A percentile compares a stretch with the other conserved stretches of the same genome.
These are phyloP conservation scores for Galeopsis tetrahit DNA, from an alignment of 257 asterid genomes.

Conservation along the genomic window DNA sequence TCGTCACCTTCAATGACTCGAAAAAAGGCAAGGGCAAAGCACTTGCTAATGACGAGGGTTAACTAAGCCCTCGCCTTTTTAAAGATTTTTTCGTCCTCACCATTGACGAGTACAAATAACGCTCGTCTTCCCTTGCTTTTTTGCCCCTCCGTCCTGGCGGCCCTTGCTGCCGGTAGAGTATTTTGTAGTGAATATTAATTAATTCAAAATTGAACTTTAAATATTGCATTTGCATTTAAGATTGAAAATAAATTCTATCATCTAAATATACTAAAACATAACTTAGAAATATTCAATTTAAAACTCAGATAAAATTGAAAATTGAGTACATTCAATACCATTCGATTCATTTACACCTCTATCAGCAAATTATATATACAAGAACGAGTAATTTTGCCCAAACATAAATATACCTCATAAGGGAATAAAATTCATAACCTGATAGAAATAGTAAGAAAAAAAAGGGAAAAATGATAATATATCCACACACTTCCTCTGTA, in stretches of 20 bases:
- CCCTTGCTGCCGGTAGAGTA: too few species aligned
- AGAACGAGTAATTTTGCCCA: not conserved
- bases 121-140: too few species aligned
- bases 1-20: too few species aligned
- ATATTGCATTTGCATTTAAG: too few species aligned
- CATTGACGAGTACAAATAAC: too few species aligned
- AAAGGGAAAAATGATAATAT: slow-evolving; percentile 14
- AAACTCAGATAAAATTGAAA: not conserved
- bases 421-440: slow-evolving; percentile 21
- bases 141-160: too few species aligned
- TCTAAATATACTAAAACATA: not conserved
- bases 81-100: too few species aligned
- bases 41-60: too few species aligned
- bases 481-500: slow-evolving; percentile 49
- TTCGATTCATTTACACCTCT: not conserved
- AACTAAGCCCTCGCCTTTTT: too few species aligned
- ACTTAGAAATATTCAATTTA: not conserved
- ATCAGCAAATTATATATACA: not conserved
- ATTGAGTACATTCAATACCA: not conserved
- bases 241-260: not conserved
- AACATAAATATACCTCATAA: slow-evolving; percentile 30
- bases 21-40: too few species aligned
- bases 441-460: not conserved
- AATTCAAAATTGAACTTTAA: too few species aligned
- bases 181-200: too few species aligned